Evolutionary conservation across 768 basidiomycete species (phyloP), one percentile per base, ranked within the genome.

Genomic region (Tulasnella sp.): DNA sequence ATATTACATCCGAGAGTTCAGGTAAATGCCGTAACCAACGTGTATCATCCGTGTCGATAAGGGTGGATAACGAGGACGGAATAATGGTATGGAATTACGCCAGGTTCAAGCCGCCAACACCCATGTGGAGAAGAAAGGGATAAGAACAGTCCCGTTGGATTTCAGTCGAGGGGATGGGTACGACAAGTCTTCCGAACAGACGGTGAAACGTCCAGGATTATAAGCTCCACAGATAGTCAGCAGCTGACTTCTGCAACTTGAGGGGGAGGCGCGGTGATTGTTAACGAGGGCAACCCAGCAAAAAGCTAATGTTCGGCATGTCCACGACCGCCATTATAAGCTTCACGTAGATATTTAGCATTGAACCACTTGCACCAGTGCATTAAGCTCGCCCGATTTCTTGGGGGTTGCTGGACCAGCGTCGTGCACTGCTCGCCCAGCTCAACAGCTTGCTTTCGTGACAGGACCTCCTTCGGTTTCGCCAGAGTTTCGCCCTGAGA

Each of bases 371-470:
- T 31, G n/a, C 31, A 12, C n/a, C 31, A 37, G 37, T 6, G 37
- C 37, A 64, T 64, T 64, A 64, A 64, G 60, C 60, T 64, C n/a
- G 60, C 31, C 60, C n/a, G 12, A 12, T 64, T 64, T 64, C 60
- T n/a, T 31, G 24, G 6, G n/a, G 60, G 9, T 31, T 31, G 12
- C 0, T 28, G 60, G 16, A 64, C n/a, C 60, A 24, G 24, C 60
- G 8, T 31, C 31, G n/a, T 31, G 37, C 37, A 37, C 37, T 37
- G 60, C 60, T 64, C 60, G 60, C 60, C 60, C 14, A 31, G 11
- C 60, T 64, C n/a, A n/a, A 28, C n/a, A 12, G 60, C 60, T 28
- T 64, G 60, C 31, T 64, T 28, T 64, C 60, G 31, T 28, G 31
- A 64, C 12, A 64, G 42, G 31, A 64, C 37, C 37, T 6, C 37